Evolutionary conservation across 2,329 filamentous ascomycete species (phyloP), one percentile per base, ranked within the genome.

Genomic region (Teratosphaeria pseudoeucalypti): DNA sequence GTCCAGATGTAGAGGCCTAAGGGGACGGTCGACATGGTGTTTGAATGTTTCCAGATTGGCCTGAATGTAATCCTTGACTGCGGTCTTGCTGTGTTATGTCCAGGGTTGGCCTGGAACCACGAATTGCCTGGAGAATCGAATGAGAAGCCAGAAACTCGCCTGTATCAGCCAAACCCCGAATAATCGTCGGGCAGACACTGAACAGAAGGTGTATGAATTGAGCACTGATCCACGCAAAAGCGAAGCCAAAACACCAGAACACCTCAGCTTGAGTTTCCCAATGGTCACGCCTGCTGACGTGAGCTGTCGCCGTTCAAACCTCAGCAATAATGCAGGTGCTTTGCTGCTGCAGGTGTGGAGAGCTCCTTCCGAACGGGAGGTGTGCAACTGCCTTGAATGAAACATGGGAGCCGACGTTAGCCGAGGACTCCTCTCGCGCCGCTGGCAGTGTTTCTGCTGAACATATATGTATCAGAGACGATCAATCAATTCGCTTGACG

Each of bases 21-120:
- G 1, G 73, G 70, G 37, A 77, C 72, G 37, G 73, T 75, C 16
- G 62, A 57, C 59, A 63, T 95, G 52, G 90, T 56, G 27, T n/a
- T n/a, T n/a, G n/a, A n/a, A n/a, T n/a, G n/a, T 34, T 34, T 12
- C 16, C 2, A 14, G 12, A 43, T n/a, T 6, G 11, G 2, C 19
- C 14, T 23, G 1, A 6, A 49, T 3, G 43, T 23, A 7, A 49
- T 0, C 19, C 9, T 49, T 19, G 43, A 6, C 4, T n/a, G 7
- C 6, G 37, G 16, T 43, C 37, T 43, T 43, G 7, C 37, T 43
- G 37, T 14, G 11, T 14, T 14, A 43, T n/a, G 14, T n/a, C 6
- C 37, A 43, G 37, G 12, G 16, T n/a, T 16, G 11, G 16, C 37
- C 37, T 43, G 12, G 37, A 14, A 32, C 3, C 29, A 3, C 29